Evolutionary conservation across 2,329 filamentous ascomycete species (phyloP).

Genomic region (Fusarium sp.): DNA sequence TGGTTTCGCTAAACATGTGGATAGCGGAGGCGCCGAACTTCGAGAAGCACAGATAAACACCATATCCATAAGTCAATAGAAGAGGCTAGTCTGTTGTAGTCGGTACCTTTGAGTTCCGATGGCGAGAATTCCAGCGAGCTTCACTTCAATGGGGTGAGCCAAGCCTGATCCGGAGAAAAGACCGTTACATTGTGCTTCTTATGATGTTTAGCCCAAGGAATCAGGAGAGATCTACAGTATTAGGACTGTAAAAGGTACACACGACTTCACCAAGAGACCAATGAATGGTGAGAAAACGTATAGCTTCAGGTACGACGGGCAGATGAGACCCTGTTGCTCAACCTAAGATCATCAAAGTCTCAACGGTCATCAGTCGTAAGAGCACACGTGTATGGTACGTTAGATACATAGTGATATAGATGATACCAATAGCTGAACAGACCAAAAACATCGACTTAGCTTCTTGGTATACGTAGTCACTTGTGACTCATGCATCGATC

Average conservation of each 20-base stretch:
- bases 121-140: background rate
- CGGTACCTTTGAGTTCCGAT: background rate
- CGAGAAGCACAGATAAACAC: slow-evolving; percentile 1
- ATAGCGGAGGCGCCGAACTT: slow-evolving; percentile 40
- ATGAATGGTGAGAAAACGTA: background rate
- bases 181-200: slow-evolving; percentile 7
- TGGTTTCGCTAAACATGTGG: background rate
- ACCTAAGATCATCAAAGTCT: slow-evolving; percentile 7
- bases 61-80: background rate
- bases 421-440: background rate
- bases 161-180: slow-evolving; percentile 16
- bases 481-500: background rate
- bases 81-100: slow-evolving; percentile 1
- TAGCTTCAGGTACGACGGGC: slow-evolving; percentile 2
- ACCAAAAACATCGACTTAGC: background rate
- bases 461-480: background rate
- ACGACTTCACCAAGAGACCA: background rate
- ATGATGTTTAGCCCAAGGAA: slow-evolving; percentile 17
- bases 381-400: too few relatives aligned
- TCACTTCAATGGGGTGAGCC: background rate
- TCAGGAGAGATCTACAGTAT: slow-evolving; percentile 17
- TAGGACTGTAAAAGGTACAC: background rate
- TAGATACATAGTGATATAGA: background rate
- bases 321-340: background rate
- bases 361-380: slow-evolving; percentile 1